A percentile compares a stretch with the other conserved stretches of the same genome.
phyloP scores from a whole-genome alignment of 352 stramenopile genomes.

The Globisporangium perplexum region DNA sequence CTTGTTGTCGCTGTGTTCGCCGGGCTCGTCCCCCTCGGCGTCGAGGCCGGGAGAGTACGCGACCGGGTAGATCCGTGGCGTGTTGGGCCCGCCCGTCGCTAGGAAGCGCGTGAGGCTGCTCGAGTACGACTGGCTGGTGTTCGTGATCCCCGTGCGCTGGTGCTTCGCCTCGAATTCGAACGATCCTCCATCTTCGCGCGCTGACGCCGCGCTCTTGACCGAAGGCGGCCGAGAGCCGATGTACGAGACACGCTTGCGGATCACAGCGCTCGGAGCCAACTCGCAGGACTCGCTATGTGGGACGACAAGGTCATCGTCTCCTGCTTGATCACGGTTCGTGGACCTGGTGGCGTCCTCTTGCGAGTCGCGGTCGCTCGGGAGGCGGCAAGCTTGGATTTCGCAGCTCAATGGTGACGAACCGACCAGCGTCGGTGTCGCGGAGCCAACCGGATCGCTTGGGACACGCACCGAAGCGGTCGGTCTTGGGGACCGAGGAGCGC shows the following conservation, averaged over 20 bases:
- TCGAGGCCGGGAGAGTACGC: not conserved
- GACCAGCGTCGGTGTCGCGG: too few species aligned
- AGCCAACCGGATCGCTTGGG: too few species aligned
- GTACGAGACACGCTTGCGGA: constrained; percentile 10
- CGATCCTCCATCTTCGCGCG: not conserved
- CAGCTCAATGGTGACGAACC: too few species aligned
- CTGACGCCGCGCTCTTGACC: not conserved
- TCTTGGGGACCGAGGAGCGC: too few species aligned
- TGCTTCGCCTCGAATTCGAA: not conserved
- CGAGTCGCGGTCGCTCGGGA: too few species aligned
- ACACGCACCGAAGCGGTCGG: too few species aligned
- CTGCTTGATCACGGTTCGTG: too few species aligned
- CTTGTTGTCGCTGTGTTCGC: not conserved
- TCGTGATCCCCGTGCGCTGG: not conserved
- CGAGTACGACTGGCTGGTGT: constrained; percentile 3
- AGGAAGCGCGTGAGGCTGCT: constrained; percentile 1
- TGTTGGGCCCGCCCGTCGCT: not conserved
- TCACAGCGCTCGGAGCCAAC: not conserved
- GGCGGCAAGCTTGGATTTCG: too few species aligned
- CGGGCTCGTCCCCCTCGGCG: not conserved
- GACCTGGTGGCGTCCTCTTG: too few species aligned
- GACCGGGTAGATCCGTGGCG: constrained; percentile 6
- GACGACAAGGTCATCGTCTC: too few species aligned
- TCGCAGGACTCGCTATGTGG: not conserved
- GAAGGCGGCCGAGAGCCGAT: not conserved